These are phyloP conservation scores for Amanita thiersii DNA, from an alignment of 768 basidiomycete genomes.

Conservation along the genomic window DNA sequence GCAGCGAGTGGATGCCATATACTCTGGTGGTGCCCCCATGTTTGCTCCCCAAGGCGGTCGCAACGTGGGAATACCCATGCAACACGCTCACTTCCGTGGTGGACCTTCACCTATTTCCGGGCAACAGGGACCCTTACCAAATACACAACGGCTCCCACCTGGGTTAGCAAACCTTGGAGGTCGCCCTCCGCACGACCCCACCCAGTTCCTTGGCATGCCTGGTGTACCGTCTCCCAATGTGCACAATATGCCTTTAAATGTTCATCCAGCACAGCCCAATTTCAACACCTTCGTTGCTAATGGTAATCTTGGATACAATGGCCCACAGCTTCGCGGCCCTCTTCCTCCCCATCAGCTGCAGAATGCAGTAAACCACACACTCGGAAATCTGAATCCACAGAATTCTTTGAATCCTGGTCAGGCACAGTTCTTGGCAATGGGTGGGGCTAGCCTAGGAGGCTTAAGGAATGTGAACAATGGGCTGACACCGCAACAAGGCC, in stretches of 20 bases:
- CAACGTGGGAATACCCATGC: slow-evolving; percentile 45
- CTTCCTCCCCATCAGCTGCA: slow-evolving; percentile 43
- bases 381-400: slow-evolving; percentile 47
- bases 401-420: slow-evolving; percentile 42
- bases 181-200: slow-evolving; percentile 72
- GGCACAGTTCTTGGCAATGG: slow-evolving; percentile 42
- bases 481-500: slow-evolving; percentile 40
- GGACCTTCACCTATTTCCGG: slow-evolving; percentile 55
- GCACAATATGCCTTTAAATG: slow-evolving; percentile 40
- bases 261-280: slow-evolving; percentile 32
- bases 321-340: slow-evolving; percentile 45
- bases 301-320: slow-evolving; percentile 36
- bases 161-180: slow-evolving; percentile 78
- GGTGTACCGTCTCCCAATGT: slow-evolving; percentile 35
- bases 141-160: slow-evolving; percentile 62
- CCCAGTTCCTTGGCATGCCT: slow-evolving; percentile 51
- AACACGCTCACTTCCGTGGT: slow-evolving; percentile 59
- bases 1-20: slow-evolving; percentile 50
- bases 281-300: slow-evolving; percentile 47
- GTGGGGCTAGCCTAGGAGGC: slow-evolving; percentile 33
- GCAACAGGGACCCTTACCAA: slow-evolving; percentile 36
- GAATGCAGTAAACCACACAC: slow-evolving; percentile 33
- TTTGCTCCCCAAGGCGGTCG: slow-evolving; percentile 51
- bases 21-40: slow-evolving; percentile 37
- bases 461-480: slow-evolving; percentile 40